Evolutionary conservation across 345 rosid genomes (phyloP), one percentile per base, ranked within the genome.

Genomic region (Draba incana): DNA sequence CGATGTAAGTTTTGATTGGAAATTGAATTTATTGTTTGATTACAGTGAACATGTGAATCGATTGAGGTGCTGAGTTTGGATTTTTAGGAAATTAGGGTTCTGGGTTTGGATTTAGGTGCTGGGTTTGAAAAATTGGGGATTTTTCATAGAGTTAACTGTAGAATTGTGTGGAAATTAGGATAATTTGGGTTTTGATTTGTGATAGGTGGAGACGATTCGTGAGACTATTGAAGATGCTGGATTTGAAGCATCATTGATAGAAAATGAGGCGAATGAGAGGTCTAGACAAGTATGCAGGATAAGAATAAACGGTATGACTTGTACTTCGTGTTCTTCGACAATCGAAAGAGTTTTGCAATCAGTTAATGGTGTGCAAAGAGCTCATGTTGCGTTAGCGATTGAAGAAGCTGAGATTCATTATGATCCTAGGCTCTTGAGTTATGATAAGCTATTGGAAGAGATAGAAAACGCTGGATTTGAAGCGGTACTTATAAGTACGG

Each of bases 171-270:
- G 49, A 48, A 45, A 68, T 46, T 48, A 46, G 58, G 38, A 25
- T 20, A 20, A 49, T n/a, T 10, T 15, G 27, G 38, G 58, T 39
- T 31, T 31, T 5, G 7, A 31, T 31, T 31, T 33, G 6, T 74
- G 31, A 20, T 50, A 92, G 98, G 93, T 84, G 70, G 97, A 88
- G 75, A 82, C 80, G 4, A 90, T 92, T 43, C 92, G 96, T 8
- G 93, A 92, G 79, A 80, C 96, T 2, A 92, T 92, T 14, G 88
- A 90, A 59, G 97, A 92, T 64, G 93, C 78, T 28, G 98, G 98
- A 65, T 92, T 92, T 62, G 74, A 84, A 75, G 92, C 97, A 30
- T 48, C 85, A 0, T 41, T 90, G 72, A 78, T 90, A 4, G 49
- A 77, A 61, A 91, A 81, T 27, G 96, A 86, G 33, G 66, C 62